Conservation (phyloP, 345 rosid species). For the Clarkia xantiana region DNA sequence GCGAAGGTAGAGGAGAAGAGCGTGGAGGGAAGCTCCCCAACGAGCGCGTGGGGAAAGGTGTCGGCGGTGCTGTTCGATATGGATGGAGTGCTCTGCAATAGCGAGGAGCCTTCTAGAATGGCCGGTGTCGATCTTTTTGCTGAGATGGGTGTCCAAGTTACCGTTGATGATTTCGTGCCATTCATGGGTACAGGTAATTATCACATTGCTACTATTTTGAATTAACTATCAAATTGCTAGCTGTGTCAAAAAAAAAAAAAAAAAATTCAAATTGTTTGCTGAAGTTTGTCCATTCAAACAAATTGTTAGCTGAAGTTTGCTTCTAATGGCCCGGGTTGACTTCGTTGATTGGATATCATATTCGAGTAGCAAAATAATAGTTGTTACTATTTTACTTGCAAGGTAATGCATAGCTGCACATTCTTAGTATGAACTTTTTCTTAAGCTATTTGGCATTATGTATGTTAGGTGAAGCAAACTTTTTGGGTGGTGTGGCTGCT, state of each 20-base stretch:
- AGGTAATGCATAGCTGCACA: not conserved
- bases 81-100: conserved; percentile 86
- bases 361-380: too few species aligned
- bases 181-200: conserved; percentile 76
- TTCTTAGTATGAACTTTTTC: not conserved
- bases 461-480: conserved; percentile 69
- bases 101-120: conserved; percentile 79
- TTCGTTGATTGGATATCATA: too few species aligned
- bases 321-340: too few species aligned
- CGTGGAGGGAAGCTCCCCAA: conserved; percentile 7
- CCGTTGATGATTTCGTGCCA: conserved; percentile 72
- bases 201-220: too few species aligned
- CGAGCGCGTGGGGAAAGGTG: conserved; percentile 56
- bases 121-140: conserved; percentile 81
- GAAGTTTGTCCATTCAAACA: too few species aligned
- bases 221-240: too few species aligned
- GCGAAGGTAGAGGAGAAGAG: conserved; percentile 27
- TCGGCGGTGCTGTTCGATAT: conserved; percentile 87
- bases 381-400: too few species aligned
- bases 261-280: too few species aligned
- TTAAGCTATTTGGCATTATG: not conserved
- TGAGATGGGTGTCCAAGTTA: conserved; percentile 77
- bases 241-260: too few species aligned
- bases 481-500: conserved; percentile 88
- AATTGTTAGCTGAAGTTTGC: too few species aligned